Conservation (phyloP, 495 filamentous ascomycete genomes). For the Astrothelium macrocarpum region DNA sequence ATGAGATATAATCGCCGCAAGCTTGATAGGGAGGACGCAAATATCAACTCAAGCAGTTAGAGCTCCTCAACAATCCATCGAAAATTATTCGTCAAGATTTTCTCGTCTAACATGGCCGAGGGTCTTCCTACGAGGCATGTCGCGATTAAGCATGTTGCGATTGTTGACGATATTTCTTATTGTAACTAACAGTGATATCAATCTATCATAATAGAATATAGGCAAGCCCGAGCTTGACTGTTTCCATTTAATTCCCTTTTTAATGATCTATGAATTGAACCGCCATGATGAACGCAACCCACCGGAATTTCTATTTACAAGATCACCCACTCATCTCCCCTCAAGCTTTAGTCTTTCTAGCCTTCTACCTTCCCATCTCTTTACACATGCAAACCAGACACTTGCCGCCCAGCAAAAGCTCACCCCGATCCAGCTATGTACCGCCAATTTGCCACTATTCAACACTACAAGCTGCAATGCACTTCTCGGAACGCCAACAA, state of each 20-base stretch:
- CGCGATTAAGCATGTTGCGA: too few species aligned
- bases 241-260: neutral
- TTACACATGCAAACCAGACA: conserved; percentile 38
- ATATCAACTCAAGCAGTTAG: too few species aligned
- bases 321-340: conserved; percentile 15
- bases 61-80: too few species aligned
- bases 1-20: conserved; percentile 18
- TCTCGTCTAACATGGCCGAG: too few species aligned
- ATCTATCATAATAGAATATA: neutral
- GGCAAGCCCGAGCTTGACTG: neutral
- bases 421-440: conserved; percentile 36
- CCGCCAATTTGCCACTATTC: conserved; percentile 29
- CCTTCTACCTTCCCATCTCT: conserved; percentile 36
- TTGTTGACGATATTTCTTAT: too few species aligned
- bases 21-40: too few species aligned
- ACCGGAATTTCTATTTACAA: too few species aligned
- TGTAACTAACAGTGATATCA: neutral
- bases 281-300: neutral
- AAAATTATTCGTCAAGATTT: too few species aligned
- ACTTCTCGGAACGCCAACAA: conserved; percentile 32
- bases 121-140: too few species aligned
- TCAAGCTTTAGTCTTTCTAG: conserved; percentile 21
- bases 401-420: conserved; percentile 39
- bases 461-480: conserved; percentile 35
- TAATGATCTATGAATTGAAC: neutral